Conservation (phyloP, 2,329 filamentous ascomycete genomes). For the Epichloe uncinata region DNA sequence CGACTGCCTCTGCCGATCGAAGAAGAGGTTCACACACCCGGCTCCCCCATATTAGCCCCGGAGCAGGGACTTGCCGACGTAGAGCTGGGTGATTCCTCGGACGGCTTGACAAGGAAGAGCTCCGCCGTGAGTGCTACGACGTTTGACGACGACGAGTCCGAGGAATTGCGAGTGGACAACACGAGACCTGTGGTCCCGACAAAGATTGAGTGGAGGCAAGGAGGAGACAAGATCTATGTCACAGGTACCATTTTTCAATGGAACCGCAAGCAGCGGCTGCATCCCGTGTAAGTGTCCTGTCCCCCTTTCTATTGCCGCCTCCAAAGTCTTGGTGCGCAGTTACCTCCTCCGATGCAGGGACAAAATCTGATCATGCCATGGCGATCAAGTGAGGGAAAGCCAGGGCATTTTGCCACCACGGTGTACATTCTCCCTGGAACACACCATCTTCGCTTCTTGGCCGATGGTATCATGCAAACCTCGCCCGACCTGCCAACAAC, state of each 20-base stretch:
- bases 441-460: too few relatives aligned
- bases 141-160: conserved; percentile 64
- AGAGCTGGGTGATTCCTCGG: conserved; percentile 36
- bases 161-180: conserved; percentile 65
- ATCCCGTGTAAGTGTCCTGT: conserved; percentile 59
- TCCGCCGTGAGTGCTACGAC: conserved; percentile 49
- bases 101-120: conserved; percentile 37
- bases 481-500: too few relatives aligned
- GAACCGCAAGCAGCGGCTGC: conserved; percentile 84
- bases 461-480: too few relatives aligned
- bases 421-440: too few relatives aligned
- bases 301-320: too few relatives aligned
- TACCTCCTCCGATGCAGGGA: too few relatives aligned
- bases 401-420: too few relatives aligned
- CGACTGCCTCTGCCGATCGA: conserved; percentile 87
- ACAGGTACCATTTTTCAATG: conserved; percentile 96
- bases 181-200: conserved; percentile 71
- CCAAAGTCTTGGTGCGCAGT: too few relatives aligned
- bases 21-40: conserved; percentile 77
- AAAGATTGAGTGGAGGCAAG: conserved; percentile 69
- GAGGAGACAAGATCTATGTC: conserved; percentile 84
- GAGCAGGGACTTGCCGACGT: conserved; percentile 43
- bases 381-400: too few relatives aligned
- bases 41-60: conserved; percentile 74
- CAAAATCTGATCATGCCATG: too few relatives aligned